These are phyloP conservation scores for Ceratocystis cubensis DNA, from an alignment of 2,329 filamentous ascomycete species.

Conservation along the genomic window DNA sequence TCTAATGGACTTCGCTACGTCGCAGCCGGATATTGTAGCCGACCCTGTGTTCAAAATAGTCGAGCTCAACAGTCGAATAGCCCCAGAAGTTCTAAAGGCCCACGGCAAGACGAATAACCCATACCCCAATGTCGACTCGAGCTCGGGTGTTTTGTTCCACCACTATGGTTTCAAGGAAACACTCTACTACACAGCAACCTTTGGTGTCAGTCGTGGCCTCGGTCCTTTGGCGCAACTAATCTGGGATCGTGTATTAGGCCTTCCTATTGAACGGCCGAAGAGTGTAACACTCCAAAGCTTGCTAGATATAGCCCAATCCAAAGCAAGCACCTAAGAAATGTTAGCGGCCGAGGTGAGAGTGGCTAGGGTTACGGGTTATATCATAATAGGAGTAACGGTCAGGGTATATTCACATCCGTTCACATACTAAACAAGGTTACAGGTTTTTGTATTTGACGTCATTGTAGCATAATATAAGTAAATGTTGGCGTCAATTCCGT, in stretches of 20 bases:
- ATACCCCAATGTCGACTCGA: conserved; percentile 91
- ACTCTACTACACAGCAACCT: conserved; percentile 75
- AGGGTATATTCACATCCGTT: no score
- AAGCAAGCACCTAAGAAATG: background rate
- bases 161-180: conserved; percentile 97
- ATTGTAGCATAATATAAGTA: background rate
- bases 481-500: background rate
- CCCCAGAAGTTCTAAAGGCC: conserved; percentile 77
- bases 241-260: conserved; percentile 85
- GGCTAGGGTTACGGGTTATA: background rate
- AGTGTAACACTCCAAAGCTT: conserved; percentile 68
- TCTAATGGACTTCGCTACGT: conserved; percentile 84
- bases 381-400: no score
- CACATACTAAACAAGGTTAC: no score
- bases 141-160: conserved; percentile 89
- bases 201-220: conserved; percentile 57
- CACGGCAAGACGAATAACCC: conserved; percentile 99
- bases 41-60: conserved; percentile 92
- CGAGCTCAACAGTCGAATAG: conserved; percentile 82
- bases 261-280: conserved; percentile 97
- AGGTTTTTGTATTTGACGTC: background rate
- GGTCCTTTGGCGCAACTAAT: conserved; percentile 88
- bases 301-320: background rate
- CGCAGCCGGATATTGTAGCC: conserved; percentile 68
- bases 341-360: background rate